Percentiles rank a stretch among this genome's conserved stretches.
phyloP scores from a whole-genome alignment of 2,329 filamentous ascomycete genomes.

The Lizonia empirigonia region DNA sequence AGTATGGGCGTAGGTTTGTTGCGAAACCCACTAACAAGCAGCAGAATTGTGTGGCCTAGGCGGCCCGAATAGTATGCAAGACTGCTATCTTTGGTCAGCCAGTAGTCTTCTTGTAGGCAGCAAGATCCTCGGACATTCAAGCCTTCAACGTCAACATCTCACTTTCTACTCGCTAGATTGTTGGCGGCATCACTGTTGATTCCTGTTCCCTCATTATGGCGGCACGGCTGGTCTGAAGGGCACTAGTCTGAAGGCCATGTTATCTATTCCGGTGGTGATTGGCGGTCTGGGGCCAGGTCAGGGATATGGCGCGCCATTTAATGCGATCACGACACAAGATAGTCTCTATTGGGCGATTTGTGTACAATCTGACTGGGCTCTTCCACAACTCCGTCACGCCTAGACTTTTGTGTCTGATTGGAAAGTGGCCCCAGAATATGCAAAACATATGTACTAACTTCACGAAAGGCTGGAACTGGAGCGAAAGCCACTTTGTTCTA shows the following conservation, averaged over 20 bases:
- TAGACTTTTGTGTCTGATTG: not conserved
- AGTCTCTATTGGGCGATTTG: not conserved
- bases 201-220: slow-evolving; percentile 1
- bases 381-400: slow-evolving; percentile 5
- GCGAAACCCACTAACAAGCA: not conserved
- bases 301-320: not conserved
- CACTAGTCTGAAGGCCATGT: slow-evolving; percentile 2
- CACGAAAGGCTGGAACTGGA: not conserved
- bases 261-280: not conserved
- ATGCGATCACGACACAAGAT: not conserved
- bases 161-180: not conserved
- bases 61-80: not conserved
- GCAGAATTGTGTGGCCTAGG: not conserved
- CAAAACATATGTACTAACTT: not conserved
- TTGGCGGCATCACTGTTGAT: slow-evolving; percentile 2
- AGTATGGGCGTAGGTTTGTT: not conserved
- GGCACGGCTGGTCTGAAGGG: not conserved
- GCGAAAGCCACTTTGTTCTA: not conserved
- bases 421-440: not conserved
- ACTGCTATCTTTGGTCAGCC: not conserved
- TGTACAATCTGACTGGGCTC: not conserved
- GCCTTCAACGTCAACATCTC: slow-evolving; percentile 6
- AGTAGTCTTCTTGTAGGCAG: not conserved
- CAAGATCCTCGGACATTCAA: not conserved
- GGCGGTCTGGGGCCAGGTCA: not conserved